A percentile compares a stretch with the other conserved stretches of the same genome.
These are phyloP conservation scores for Heterobasidion parviporum DNA, from an alignment of 1,284 basidiomycete genomes.

Conservation along the genomic window DNA sequence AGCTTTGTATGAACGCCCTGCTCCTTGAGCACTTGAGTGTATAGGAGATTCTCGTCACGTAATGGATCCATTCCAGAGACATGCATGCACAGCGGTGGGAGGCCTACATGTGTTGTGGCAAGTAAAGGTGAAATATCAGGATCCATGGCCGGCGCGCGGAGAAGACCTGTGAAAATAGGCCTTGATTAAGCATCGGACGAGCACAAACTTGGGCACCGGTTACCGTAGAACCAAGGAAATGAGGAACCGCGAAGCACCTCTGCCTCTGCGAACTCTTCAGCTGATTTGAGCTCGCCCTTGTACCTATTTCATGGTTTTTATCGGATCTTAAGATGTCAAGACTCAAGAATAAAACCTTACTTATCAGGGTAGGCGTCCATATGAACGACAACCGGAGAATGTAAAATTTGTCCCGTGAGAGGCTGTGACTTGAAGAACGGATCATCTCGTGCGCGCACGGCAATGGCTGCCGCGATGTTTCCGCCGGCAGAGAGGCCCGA, in stretches of 20 bases:
- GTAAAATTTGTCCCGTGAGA: conserved; percentile 13
- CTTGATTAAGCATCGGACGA: no score
- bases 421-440: conserved; percentile 9
- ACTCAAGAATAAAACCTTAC: neutral
- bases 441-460: conserved; percentile 13
- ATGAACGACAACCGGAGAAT: conserved; percentile 9
- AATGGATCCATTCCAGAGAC: conserved; percentile 1
- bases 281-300: neutral
- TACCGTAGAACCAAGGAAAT: neutral
- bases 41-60: conserved; percentile 1
- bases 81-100: neutral
- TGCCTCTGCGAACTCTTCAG: neutral
- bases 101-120: neutral
- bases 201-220: neutral
- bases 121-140: neutral
- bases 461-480: conserved; percentile 12
- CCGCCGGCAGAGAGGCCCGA: conserved; percentile 14
- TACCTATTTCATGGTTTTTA: neutral
- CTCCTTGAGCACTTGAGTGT: neutral
- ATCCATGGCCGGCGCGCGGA: neutral
- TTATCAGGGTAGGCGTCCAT: conserved; percentile 3
- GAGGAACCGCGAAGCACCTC: neutral
- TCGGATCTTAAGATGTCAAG: neutral
- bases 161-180: neutral
- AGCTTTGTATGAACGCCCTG: neutral